phyloP scores from a whole-genome alignment of 805 yeast genomes.

The Nematodospora valgi region DNA sequence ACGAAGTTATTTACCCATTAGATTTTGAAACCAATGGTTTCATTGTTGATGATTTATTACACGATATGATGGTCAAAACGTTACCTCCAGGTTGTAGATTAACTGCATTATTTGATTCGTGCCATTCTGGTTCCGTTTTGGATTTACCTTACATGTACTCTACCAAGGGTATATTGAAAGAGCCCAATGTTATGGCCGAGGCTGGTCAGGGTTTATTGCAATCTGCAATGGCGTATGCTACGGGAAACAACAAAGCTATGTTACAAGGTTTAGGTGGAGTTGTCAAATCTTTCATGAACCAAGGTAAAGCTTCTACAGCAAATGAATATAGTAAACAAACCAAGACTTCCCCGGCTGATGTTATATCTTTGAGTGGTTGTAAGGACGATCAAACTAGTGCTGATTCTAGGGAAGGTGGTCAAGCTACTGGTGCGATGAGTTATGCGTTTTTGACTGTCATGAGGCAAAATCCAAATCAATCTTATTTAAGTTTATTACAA shows the following conservation, averaged over 20 bases:
- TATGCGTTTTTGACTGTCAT: conserved; percentile 71
- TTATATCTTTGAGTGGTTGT: conserved; percentile 73
- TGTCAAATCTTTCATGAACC: conserved; percentile 16
- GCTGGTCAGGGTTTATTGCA: conserved; percentile 64
- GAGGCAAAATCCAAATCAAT: conserved; percentile 57
- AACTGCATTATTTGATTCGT: conserved; percentile 79
- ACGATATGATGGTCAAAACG: conserved; percentile 65
- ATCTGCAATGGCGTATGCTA: conserved; percentile 56
- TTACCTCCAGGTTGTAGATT: conserved; percentile 71
- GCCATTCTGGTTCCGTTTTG: conserved; percentile 81
- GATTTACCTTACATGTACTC: conserved; percentile 81
- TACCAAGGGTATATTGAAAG: conserved; percentile 79
- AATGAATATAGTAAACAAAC: conserved; percentile 45
- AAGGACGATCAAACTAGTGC: conserved; percentile 80
- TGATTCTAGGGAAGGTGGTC: conserved; percentile 70
- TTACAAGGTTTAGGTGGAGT: conserved; percentile 35
- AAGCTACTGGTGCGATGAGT: conserved; percentile 81
- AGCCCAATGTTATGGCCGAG: conserved; percentile 73
- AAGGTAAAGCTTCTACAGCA: conserved; percentile 18
- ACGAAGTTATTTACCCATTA: conserved; percentile 70
- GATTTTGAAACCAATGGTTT: conserved; percentile 68
- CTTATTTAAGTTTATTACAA: conserved; percentile 66
- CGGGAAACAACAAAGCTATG: conserved; percentile 50
- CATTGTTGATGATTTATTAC: conserved; percentile 71
- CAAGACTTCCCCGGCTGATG: conserved; percentile 75